Evolutionary conservation across 2,329 filamentous ascomycete species (phyloP).

Genomic region (Westerdykella ornata): DNA sequence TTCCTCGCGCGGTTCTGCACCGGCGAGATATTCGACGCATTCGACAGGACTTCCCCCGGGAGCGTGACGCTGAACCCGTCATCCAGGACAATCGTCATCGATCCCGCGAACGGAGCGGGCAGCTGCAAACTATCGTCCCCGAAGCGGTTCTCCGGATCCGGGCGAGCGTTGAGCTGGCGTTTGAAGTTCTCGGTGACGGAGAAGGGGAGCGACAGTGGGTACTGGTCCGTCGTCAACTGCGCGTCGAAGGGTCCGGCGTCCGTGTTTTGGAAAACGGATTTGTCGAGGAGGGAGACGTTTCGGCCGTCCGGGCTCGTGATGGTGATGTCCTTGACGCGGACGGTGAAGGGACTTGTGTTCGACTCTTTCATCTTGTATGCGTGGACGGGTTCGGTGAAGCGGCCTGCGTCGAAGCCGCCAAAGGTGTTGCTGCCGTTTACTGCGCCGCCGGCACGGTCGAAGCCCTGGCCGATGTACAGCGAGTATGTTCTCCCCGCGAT

Average conservation of each 20-base stretch:
- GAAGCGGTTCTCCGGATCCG: constrained; percentile 33
- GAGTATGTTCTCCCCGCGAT: constrained; percentile 40
- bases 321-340: constrained; percentile 38
- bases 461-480: constrained; percentile 40
- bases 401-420: constrained; percentile 42
- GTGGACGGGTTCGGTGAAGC: constrained; percentile 35
- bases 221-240: constrained; percentile 40
- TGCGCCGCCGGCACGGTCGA: constrained; percentile 36
- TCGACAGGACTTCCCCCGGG: constrained; percentile 34
- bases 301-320: constrained; percentile 23
- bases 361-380: constrained; percentile 28
- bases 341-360: constrained; percentile 32
- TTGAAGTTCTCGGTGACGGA: constrained; percentile 39
- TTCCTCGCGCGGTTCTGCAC: constrained; percentile 27
- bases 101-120: constrained; percentile 34
- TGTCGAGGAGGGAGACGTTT: constrained; percentile 35
- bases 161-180: constrained; percentile 24
- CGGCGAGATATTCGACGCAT: constrained; percentile 36
- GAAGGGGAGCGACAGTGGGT: constrained; percentile 38
- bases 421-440: constrained; percentile 41
- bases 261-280: constrained; percentile 17
- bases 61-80: constrained; percentile 38
- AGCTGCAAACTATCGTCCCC: constrained; percentile 36
- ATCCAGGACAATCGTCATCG: constrained; percentile 37
- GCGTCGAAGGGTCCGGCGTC: constrained; percentile 34